Evolutionary conservation across 2,329 filamentous ascomycete genomes (phyloP).

Genomic region (Verticillium nonalfalfae): DNA sequence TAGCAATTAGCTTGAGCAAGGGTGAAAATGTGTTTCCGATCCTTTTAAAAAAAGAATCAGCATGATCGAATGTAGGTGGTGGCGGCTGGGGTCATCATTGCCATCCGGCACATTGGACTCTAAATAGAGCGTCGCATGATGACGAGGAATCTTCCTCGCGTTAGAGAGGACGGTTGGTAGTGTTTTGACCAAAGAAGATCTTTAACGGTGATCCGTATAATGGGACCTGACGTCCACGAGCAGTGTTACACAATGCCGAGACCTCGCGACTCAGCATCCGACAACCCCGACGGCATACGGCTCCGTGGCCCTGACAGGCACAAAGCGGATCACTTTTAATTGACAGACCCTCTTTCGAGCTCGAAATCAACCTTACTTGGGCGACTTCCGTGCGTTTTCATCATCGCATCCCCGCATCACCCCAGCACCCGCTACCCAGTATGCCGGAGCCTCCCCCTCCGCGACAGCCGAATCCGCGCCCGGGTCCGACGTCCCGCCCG

Average conservation of each 20-base stretch:
- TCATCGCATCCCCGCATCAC: background rate
- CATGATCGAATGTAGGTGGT: too few species aligned
- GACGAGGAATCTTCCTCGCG: too few species aligned
- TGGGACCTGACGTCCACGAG: too few species aligned
- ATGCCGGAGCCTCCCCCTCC: background rate
- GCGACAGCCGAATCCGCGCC: background rate
- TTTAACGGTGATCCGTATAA: too few species aligned
- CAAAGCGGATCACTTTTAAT: background rate
- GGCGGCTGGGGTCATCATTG: too few species aligned
- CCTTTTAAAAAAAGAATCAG: too few species aligned
- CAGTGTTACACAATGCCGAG: background rate
- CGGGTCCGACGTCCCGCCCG: background rate
- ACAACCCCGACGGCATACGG: background rate
- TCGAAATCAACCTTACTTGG: background rate
- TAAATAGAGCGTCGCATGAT: too few species aligned
- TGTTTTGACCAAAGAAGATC: too few species aligned
- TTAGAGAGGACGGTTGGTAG: too few species aligned
- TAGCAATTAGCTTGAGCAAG: too few species aligned
- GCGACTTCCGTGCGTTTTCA: background rate
- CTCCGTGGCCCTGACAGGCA: background rate
- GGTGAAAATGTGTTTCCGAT: too few species aligned
- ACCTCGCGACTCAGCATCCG: background rate
- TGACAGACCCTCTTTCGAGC: background rate
- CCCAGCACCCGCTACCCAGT: background rate
- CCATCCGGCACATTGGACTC: too few species aligned